Conservation (phyloP, 2,329 filamentous ascomycete genomes). For the Orbilia brochopaga region DNA sequence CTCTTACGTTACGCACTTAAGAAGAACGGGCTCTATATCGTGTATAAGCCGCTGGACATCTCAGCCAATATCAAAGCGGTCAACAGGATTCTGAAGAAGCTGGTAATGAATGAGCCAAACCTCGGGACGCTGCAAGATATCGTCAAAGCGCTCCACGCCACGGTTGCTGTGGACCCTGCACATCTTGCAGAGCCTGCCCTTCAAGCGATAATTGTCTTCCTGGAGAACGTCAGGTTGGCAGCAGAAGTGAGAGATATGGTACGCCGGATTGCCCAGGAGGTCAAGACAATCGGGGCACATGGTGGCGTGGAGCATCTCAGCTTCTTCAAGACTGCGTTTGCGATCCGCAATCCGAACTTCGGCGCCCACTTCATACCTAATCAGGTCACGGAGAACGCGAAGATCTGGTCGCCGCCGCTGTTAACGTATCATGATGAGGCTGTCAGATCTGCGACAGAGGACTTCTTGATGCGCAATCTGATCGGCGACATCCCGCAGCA, state of each 20-base stretch:
- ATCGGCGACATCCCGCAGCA: conserved; percentile 40
- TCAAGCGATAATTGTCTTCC: conserved; percentile 57
- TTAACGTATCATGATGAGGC: conserved; percentile 62
- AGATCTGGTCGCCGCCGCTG: conserved; percentile 63
- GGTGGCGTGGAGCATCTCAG: conserved; percentile 62
- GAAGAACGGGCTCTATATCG: conserved; percentile 46
- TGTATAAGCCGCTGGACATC: conserved; percentile 47
- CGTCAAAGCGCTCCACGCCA: conserved; percentile 39
- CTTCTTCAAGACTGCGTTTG: conserved; percentile 59
- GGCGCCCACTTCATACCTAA: conserved; percentile 25
- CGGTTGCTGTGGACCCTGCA: conserved; percentile 55
- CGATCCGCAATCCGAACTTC: conserved; percentile 45
- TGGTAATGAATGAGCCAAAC: conserved; percentile 33
- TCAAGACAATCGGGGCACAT: conserved; percentile 61
- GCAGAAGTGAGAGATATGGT: conserved; percentile 55
- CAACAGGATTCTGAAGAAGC: conserved; percentile 43
- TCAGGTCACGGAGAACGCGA: conserved; percentile 55
- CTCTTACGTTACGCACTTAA: conserved; percentile 28
- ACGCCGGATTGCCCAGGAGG: conserved; percentile 58
- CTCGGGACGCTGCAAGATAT: conserved; percentile 27
- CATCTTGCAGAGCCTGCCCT: conserved; percentile 61
- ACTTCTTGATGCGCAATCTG: conserved; percentile 54
- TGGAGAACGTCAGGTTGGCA: conserved; percentile 58
- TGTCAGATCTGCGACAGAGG: conserved; percentile 61
- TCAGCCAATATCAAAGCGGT: conserved; percentile 30